Evolutionary conservation across 371 early-diverging fungal species (phyloP).

Genomic region (Rhizopus stolonifer): DNA sequence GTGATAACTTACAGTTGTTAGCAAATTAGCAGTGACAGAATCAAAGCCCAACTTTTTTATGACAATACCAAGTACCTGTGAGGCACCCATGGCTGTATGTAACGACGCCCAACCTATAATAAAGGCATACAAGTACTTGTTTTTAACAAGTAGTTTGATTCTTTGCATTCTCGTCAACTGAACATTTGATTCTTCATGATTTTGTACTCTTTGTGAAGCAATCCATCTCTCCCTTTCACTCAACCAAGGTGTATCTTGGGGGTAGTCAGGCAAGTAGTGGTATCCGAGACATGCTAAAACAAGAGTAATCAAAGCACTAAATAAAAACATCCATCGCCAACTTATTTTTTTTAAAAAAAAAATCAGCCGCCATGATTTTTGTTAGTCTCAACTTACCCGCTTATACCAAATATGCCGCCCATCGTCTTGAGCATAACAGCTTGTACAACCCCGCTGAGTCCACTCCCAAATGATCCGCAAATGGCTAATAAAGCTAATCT

Average conservation of each 20-base stretch:
- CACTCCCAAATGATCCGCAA: slow-evolving; percentile 42
- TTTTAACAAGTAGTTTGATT: slow-evolving; percentile 15
- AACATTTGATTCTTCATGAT: not conserved
- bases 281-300: slow-evolving; percentile 33
- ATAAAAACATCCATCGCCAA: slow-evolving; percentile 52
- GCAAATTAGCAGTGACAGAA: slow-evolving; percentile 46
- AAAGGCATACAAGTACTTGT: slow-evolving; percentile 41
- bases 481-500: slow-evolving; percentile 38
- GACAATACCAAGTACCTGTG: slow-evolving; percentile 44
- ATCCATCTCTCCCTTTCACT: slow-evolving; percentile 27
- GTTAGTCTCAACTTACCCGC: slow-evolving; percentile 36
- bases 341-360: slow-evolving; percentile 12
- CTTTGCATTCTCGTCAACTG: slow-evolving; percentile 2
- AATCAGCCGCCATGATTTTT: not conserved
- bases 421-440: slow-evolving; percentile 46
- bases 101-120: slow-evolving; percentile 39
- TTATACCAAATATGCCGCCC: slow-evolving; percentile 44
- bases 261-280: slow-evolving; percentile 42
- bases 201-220: slow-evolving; percentile 26
- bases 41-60: slow-evolving; percentile 47
- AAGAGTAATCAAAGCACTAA: slow-evolving; percentile 38
- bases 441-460: slow-evolving; percentile 45
- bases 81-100: slow-evolving; percentile 37
- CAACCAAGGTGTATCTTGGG: slow-evolving; percentile 44
- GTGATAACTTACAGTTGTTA: slow-evolving; percentile 40